Base-by-base conservation (phyloP, 2,329 filamentous ascomycete species). In the Hypomyces perniciosus region DNA sequence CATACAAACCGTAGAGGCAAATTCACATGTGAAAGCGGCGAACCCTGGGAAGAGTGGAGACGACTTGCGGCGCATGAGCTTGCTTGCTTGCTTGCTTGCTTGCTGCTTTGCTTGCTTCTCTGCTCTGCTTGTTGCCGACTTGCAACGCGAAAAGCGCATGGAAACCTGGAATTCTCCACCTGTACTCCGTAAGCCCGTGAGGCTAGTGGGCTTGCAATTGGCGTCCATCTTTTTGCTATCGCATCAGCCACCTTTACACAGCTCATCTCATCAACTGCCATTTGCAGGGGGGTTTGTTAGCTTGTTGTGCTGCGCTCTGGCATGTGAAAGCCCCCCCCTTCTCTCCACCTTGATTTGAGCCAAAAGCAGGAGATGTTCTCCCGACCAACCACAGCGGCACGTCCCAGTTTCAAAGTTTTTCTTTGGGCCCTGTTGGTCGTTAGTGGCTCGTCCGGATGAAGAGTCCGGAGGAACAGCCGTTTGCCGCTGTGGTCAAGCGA, bases 1-100 rank as follows among this genome's bases (percentile, higher is more conserved):
- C 20, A 30, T 30, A 26, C 10, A 35, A 20, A 3, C 20, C 20
- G 20, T 20, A 20, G 20, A 5, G 12, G 34, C 12, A 27, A 44
- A 49, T 35, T 43, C 37, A 48, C 51, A 53, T 53, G 51, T 53
- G 51, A 53, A 53, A 53, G 51, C 51, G 51, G 51, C 51, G 48
- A 53, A 28, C n/a, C n/a, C 33, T 20, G 20, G 20, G 20, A 20
- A 20, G 20, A 41, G 38, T 35, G 33, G 33, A 35, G 8, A 8
- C 20, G 20, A 20, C 20, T 20, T 20, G 20, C 20, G 20, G 20
- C 20, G 20, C 20, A 38, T 38, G 35, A 9, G 12, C 35, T 38
- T 38, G 35, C 10, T n/a, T 42, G 40, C 40, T 13, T 27, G 40
- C 40, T 42, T 20, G 33, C 33, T 34, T 34, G 6, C 33, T 34